Conservation (phyloP, 306 rosid genomes). For the Medicago ruthenica region DNA sequence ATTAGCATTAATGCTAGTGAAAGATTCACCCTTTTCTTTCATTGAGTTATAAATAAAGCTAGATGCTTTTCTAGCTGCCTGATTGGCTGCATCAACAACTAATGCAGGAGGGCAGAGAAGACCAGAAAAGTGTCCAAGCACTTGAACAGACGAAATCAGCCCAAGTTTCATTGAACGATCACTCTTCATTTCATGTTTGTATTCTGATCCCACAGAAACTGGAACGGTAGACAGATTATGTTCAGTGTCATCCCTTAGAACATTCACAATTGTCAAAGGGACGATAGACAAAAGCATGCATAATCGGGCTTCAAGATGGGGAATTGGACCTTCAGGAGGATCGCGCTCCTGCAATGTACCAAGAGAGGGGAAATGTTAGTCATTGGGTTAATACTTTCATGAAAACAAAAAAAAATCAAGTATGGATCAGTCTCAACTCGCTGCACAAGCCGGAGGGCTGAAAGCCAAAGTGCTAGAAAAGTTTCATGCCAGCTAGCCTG, state of each 20-base stretch:
- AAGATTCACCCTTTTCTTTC: constrained; percentile 55
- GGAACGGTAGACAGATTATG: constrained; percentile 44
- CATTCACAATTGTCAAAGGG: constrained; percentile 69
- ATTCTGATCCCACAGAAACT: constrained; percentile 42
- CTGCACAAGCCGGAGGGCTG: constrained; percentile 92
- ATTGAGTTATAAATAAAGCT: constrained; percentile 52
- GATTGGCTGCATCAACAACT: constrained; percentile 69
- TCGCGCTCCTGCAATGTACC: constrained; percentile 72
- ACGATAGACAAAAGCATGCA: constrained; percentile 69
- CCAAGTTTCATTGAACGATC: constrained; percentile 54
- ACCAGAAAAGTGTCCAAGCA: constrained; percentile 73
- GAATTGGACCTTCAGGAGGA: constrained; percentile 82
- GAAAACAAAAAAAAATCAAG: constrained; percentile 39
- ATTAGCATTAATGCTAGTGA: constrained; percentile 52
- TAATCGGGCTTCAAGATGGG: constrained; percentile 80
- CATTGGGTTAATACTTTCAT: constrained; percentile 24
- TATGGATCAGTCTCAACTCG: constrained; percentile 66
- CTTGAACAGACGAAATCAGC: constrained; percentile 68
- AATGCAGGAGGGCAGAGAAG: constrained; percentile 75
- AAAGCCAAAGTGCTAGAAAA: constrained; percentile 82
- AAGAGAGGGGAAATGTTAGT: constrained; percentile 31
- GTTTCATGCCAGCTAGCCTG: constrained; percentile 90
- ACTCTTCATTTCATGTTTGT: constrained; percentile 47
- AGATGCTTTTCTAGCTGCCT: constrained; percentile 70
- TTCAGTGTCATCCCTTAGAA: constrained; percentile 57